phyloP scores from a whole-genome alignment of 129 eudicot genomes.

The Escallonia herrerae region DNA sequence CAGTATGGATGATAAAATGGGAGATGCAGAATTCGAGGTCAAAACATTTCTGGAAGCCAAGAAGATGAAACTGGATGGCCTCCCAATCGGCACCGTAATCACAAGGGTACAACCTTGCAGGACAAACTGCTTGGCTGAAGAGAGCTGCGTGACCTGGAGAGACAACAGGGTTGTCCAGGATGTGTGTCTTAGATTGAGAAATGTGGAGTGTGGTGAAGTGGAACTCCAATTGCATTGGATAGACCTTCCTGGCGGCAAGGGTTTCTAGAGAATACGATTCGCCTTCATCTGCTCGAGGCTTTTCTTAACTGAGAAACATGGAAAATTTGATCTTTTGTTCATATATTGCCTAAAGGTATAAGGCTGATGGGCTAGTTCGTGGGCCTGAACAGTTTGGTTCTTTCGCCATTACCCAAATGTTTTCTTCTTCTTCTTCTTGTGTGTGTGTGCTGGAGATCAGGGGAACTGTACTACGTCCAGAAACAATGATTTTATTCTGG shows the following conservation, averaged over 20 bases:
- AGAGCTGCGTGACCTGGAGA: conserved; percentile 40
- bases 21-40: conserved; percentile 52
- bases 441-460: too few species aligned
- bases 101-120: conserved; percentile 38
- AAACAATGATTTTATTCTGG: too few species aligned
- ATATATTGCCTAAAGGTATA: too few species aligned
- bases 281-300: background rate
- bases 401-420: too few species aligned
- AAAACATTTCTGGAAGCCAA: conserved; percentile 39
- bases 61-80: conserved; percentile 27
- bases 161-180: conserved; percentile 43
- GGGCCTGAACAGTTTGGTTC: too few species aligned
- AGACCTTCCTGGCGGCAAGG: conserved; percentile 54
- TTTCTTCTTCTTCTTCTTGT: too few species aligned
- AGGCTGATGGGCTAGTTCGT: too few species aligned
- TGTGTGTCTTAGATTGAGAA: conserved; percentile 48
- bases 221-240: conserved; percentile 63
- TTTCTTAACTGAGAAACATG: too few species aligned
- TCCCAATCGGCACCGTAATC: conserved; percentile 42
- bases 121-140: conserved; percentile 53
- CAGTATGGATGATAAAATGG: conserved; percentile 64
- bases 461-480: too few species aligned
- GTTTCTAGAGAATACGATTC: conserved; percentile 5
- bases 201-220: conserved; percentile 67
- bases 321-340: too few species aligned